Conservation (phyloP, 257 asterid species). For the Petunia secreta region DNA sequence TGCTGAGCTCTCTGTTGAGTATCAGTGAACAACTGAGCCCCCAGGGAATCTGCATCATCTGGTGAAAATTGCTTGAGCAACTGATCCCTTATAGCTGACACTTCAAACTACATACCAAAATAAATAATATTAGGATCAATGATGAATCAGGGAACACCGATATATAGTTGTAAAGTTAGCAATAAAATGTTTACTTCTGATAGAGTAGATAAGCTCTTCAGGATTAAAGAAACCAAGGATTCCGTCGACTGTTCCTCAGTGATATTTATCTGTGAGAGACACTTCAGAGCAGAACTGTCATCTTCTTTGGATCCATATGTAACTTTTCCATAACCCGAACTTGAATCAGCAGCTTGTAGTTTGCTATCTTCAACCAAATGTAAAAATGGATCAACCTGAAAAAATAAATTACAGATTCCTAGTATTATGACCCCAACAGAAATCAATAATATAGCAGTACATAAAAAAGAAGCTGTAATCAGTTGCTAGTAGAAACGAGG, state of each 20-base stretch:
- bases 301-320: conserved; percentile 85
- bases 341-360: conserved; percentile 62
- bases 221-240: conserved; percentile 66
- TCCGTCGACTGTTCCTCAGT: conserved; percentile 60
- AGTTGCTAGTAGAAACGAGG: conserved; percentile 17
- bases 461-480: background rate
- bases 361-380: conserved; percentile 77
- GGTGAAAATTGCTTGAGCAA: conserved; percentile 72
- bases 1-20: conserved; percentile 39
- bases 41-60: conserved; percentile 61
- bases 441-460: background rate
- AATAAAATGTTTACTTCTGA: conserved; percentile 49
- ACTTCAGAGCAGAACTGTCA: conserved; percentile 60
- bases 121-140: conserved; percentile 20
- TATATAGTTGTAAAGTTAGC: background rate
- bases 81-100: conserved; percentile 52
- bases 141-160: conserved; percentile 12
- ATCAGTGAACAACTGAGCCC: conserved; percentile 52
- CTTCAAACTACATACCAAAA: conserved; percentile 56
- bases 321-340: conserved; percentile 40
- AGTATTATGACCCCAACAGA: conserved; percentile 6
- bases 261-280: conserved; percentile 69
- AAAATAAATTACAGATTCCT: background rate
- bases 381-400: conserved; percentile 91
- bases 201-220: conserved; percentile 57